Conservation (phyloP, 345 rosid species). For the Hibiscus syriacus region DNA sequence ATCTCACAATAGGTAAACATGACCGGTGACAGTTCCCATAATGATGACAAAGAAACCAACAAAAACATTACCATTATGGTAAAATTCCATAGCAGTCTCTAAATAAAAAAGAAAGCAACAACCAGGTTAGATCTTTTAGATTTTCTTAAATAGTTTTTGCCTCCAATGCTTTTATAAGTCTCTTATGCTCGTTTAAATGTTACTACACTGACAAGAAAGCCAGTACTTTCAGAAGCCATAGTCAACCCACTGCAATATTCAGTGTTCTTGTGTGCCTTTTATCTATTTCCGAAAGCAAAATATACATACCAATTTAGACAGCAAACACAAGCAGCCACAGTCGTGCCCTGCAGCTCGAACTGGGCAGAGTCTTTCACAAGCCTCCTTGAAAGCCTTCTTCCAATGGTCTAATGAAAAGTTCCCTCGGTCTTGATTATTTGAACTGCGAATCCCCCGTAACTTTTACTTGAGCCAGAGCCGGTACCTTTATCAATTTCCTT, state of each 20-base stretch:
- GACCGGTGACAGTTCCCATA: neutral
- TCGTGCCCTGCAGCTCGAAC: too few species aligned
- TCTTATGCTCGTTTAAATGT: neutral
- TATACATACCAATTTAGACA: too few species aligned
- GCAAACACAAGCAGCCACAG: too few species aligned
- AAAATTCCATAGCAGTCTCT: neutral
- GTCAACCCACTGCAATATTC: neutral
- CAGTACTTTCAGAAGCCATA: neutral
- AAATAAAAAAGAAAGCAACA: neutral
- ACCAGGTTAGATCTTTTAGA: neutral
- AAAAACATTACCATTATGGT: neutral
- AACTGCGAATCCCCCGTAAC: slow-evolving; percentile 27
- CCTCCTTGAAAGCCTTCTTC: too few species aligned
- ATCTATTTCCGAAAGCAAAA: too few species aligned
- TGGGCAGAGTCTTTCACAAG: too few species aligned
- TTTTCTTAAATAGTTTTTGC: too few species aligned
- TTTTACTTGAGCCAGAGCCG: slow-evolving; percentile 42
- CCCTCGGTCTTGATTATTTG: slow-evolving; percentile 45
- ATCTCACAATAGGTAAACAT: too few species aligned
- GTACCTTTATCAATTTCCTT: too few species aligned
- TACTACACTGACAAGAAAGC: neutral
- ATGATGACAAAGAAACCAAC: neutral
- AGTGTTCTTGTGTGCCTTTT: too few species aligned
- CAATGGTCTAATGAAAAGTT: too few species aligned
- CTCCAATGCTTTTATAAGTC: too few species aligned